Evolutionary conservation across 2,329 filamentous ascomycete species (phyloP).

Genomic region (Fusarium keratoplasticum): DNA sequence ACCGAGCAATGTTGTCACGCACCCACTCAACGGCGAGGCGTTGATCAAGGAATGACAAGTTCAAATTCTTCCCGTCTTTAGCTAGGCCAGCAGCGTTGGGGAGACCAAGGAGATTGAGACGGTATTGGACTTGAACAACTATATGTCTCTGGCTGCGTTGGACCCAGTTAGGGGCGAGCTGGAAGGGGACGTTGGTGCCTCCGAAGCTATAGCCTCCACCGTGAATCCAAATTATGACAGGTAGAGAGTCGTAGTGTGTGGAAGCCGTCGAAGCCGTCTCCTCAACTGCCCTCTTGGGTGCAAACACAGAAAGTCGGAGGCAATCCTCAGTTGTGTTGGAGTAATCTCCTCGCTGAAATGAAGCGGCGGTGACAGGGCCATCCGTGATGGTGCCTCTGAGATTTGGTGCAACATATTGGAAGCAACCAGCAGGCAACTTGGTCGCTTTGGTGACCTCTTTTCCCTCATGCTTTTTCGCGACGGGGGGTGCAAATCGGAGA

Average conservation of each 20-base stretch:
- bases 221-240: slow-evolving; percentile 31
- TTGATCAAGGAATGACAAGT: slow-evolving; percentile 32
- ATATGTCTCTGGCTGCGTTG: slow-evolving; percentile 33
- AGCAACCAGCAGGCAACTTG: slow-evolving; percentile 22
- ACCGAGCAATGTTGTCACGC: slow-evolving; percentile 26
- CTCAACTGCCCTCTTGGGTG: not conserved
- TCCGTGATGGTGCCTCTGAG: slow-evolving; percentile 17
- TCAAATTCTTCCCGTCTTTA: slow-evolving; percentile 13
- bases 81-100: slow-evolving; percentile 19
- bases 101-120: slow-evolving; percentile 27
- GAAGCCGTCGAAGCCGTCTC: rapidly evolving
- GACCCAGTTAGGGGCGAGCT: slow-evolving; percentile 28
- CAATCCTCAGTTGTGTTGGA: slow-evolving; percentile 36
- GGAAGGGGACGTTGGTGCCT: slow-evolving; percentile 25
- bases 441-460: not conserved
- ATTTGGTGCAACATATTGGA: slow-evolving; percentile 18
- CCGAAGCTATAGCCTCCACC: slow-evolving; percentile 18
- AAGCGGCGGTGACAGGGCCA: slow-evolving; percentile 7
- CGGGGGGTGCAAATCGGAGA: slow-evolving; percentile 24
- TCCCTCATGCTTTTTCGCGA: not conserved
- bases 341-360: slow-evolving; percentile 29
- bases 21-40: slow-evolving; percentile 39
- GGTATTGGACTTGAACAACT: slow-evolving; percentile 33
- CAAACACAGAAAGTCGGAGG: slow-evolving; percentile 26
- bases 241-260: not conserved